These are phyloP conservation scores for Myxozyma lipomycoides DNA, from an alignment of 805 yeast species.

Conservation along the genomic window DNA sequence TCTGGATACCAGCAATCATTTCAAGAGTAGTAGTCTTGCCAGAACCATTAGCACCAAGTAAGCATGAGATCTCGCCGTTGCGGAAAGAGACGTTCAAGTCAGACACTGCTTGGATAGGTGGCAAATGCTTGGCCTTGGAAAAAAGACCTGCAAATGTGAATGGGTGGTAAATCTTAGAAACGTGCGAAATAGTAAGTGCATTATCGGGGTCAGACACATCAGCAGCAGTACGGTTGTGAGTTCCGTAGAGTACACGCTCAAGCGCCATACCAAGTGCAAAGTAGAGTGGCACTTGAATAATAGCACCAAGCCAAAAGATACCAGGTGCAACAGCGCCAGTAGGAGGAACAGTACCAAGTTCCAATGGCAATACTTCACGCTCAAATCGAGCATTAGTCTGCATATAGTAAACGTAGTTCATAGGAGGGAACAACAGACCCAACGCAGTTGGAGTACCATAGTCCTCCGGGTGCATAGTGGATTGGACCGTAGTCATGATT, in stretches of 20 bases:
- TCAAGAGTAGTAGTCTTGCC: constrained; percentile 41
- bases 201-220: constrained; percentile 17
- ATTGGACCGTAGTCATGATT: constrained; percentile 35
- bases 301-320: constrained; percentile 36
- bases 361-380: constrained; percentile 27
- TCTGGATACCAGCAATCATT: constrained; percentile 38
- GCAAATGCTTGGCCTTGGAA: constrained; percentile 9
- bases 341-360: constrained; percentile 34
- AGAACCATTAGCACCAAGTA: constrained; percentile 40
- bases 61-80: constrained; percentile 36
- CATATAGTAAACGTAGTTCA: constrained; percentile 37
- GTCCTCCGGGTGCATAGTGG: constrained; percentile 29
- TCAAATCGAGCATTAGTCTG: constrained; percentile 36
- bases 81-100: constrained; percentile 32
- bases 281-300: constrained; percentile 35
- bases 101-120: constrained; percentile 35
- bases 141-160: constrained; percentile 18
- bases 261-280: constrained; percentile 31
- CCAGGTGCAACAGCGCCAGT: constrained; percentile 26
- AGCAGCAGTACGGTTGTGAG: constrained; percentile 22
- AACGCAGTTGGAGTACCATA: constrained; percentile 33
- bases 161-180: constrained; percentile 33
- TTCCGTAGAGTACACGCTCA: constrained; percentile 33
- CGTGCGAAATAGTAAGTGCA: constrained; percentile 30
- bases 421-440: constrained; percentile 37